phyloP scores from a whole-genome alignment of 805 yeast species.

The Yarrowia keelungensis region DNA sequence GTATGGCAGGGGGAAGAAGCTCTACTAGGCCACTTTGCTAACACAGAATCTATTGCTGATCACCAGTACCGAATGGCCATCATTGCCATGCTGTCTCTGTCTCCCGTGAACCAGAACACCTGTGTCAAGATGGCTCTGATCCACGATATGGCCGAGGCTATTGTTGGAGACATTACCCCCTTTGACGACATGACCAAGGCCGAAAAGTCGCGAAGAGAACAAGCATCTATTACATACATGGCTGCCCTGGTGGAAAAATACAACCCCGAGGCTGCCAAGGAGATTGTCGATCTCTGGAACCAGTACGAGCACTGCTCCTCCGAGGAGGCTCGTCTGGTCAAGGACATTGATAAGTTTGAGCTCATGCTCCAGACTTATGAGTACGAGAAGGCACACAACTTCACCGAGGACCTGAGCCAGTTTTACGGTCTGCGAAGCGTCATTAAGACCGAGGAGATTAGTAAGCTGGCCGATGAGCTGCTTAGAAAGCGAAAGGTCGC shows the following conservation, averaged over 20 bases:
- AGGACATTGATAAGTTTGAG: constrained; percentile 92
- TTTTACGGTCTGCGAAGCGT: constrained; percentile 67
- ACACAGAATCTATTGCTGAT: constrained; percentile 73
- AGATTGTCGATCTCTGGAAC: constrained; percentile 75
- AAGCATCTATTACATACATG: constrained; percentile 71
- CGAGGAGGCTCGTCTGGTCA: constrained; percentile 85
- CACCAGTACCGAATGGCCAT: constrained; percentile 96
- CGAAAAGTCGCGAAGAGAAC: constrained; percentile 87
- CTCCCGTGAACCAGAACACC: constrained; percentile 63
- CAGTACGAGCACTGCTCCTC: constrained; percentile 88
- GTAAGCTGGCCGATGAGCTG: constrained; percentile 69
- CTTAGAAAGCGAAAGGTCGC: constrained; percentile 56
- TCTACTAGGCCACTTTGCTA: neutral
- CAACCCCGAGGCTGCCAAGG: constrained; percentile 65
- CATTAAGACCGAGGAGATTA: constrained; percentile 75
- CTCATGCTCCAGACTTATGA: constrained; percentile 63
- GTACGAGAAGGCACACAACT: constrained; percentile 73
- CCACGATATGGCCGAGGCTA: constrained; percentile 92
- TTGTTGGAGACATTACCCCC: constrained; percentile 96
- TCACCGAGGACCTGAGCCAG: constrained; percentile 66
- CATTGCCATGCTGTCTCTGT: constrained; percentile 70
- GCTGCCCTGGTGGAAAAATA: constrained; percentile 67
- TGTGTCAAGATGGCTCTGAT: constrained; percentile 87
- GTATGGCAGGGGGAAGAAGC: neutral
- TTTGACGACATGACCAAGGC: constrained; percentile 70